Base-by-base conservation (phyloP, 2,329 filamentous ascomycete species). In the Trichoderma endophyticum region DNA sequence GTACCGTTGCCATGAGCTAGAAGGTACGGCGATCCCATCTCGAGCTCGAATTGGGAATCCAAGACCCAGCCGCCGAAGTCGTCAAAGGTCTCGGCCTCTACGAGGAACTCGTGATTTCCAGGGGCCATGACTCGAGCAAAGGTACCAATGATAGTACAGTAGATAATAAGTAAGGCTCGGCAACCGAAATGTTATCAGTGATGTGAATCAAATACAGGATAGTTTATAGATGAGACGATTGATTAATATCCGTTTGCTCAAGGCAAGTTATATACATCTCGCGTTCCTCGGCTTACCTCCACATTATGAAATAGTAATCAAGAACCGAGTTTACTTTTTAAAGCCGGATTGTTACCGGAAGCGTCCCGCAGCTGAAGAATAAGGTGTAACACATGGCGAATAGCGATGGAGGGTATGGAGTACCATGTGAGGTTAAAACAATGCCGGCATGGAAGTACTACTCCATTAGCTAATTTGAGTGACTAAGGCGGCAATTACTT, bases 21-120 rank as follows among this genome's bases (percentile, higher is more conserved):
- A n/a, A 59, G 54, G 3, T 68, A 68, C 6, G 65, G 65, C 6
- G 65, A 68, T 2, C 65, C 51, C 65, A 68, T 68, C n/a, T 68
- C 48, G 5, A 68, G 32, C 30, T 68, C 65, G 2, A 68, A 68
- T 15, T 68, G 65, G 12, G 65, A 68, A 15, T 68, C 51, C 21
- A 68, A 28, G 15, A 59, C 51, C 64, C 51, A 68, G 7, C 64
- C 51, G 26, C 64, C 48, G 51, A 68, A 68, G 8, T 68, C 14
- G 8, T 59, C 48, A 59, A 68, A 68, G 24, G 21, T 43, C 43
- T 68, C 64, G 21, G 64, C 64, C 26, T 68, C 64, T 9, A 68
- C 64, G 12, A 68, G 64, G 26, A 68, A 28, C 21, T 68, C 64
- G 14, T 39, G 30, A 11, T 11, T 43, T 59, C 1, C 11, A 8